A percentile compares a stretch with the other conserved stretches of the same genome.
Evolutionary conservation across 2,329 filamentous ascomycete genomes (phyloP).

Genomic region (Macrophomina tecta): DNA sequence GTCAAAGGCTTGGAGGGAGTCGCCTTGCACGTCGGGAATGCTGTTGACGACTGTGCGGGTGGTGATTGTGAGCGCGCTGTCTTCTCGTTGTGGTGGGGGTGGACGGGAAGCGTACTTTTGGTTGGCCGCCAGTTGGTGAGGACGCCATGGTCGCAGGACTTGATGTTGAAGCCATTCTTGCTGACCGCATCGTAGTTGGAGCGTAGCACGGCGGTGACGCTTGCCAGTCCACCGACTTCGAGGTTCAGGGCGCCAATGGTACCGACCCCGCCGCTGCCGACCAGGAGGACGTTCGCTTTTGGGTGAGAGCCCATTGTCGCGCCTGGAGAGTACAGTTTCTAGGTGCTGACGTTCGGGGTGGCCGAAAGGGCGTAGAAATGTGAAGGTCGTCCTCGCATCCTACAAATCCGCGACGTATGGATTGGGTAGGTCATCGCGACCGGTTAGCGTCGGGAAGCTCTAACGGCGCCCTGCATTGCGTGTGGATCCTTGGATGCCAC

Average conservation of each 20-base stretch:
- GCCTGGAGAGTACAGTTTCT: background rate
- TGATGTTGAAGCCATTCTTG: conserved; percentile 59
- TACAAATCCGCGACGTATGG: background rate
- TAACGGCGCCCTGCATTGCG: background rate
- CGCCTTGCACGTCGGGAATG: conserved; percentile 53
- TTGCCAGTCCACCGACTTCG: conserved; percentile 57
- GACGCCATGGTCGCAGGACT: conserved; percentile 62
- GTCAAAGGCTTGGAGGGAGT: conserved; percentile 53
- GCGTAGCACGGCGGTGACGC: conserved; percentile 61
- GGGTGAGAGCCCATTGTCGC: conserved; percentile 16
- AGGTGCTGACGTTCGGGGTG: background rate
- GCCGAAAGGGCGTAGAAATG: background rate
- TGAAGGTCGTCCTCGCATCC: background rate
- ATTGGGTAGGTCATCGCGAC: background rate
- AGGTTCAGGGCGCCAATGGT: conserved; percentile 63
- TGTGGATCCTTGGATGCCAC: background rate
- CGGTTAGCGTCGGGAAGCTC: conserved; percentile 7
- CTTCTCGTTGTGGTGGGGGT: background rate
- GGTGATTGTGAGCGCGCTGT: background rate
- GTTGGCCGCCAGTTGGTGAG: conserved; percentile 58
- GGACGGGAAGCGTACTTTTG: conserved; percentile 38
- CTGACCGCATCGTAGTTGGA: conserved; percentile 61
- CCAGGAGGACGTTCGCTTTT: conserved; percentile 54
- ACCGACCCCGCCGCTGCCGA: conserved; percentile 63
- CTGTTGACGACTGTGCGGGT: conserved; percentile 50